Conservation (phyloP, 352 stramenopile genomes). For the Phytophthora fragariae region DNA sequence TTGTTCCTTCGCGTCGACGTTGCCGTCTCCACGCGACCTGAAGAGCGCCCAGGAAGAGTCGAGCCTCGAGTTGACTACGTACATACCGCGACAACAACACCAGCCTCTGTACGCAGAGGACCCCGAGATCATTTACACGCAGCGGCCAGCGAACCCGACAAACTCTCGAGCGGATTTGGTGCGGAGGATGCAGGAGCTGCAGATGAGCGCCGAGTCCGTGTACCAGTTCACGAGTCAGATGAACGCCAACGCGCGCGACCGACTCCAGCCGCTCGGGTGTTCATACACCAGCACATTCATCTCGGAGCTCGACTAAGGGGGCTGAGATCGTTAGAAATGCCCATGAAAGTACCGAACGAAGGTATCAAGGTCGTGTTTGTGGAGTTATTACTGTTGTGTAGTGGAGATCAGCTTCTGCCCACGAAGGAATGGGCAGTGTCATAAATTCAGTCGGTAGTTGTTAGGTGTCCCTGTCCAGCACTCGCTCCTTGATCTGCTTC, state of each 20-base stretch:
- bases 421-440: not conserved
- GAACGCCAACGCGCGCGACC: slow-evolving; percentile 31
- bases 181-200: slow-evolving; percentile 63
- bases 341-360: slow-evolving; percentile 4
- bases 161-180: slow-evolving; percentile 38
- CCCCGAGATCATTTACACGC: slow-evolving; percentile 24
- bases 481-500: slow-evolving; percentile 8
- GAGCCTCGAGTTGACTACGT: slow-evolving; percentile 28
- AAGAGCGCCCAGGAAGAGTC: slow-evolving; percentile 27
- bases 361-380: slow-evolving; percentile 7
- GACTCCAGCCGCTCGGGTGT: slow-evolving; percentile 23
- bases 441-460: not conserved
- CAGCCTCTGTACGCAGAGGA: slow-evolving; percentile 28
- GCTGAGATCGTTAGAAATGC: too few relatives aligned
- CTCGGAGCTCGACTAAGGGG: slow-evolving; percentile 35
- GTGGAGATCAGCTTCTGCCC: slow-evolving; percentile 4
- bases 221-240: slow-evolving; percentile 67
- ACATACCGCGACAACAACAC: slow-evolving; percentile 24
- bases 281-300: slow-evolving; percentile 24
- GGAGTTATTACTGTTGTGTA: slow-evolving; percentile 4
- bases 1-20: slow-evolving; percentile 30
- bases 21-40: slow-evolving; percentile 24
- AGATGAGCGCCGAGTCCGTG: slow-evolving; percentile 62
- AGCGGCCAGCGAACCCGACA: not conserved
- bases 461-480: not conserved